Evolutionary conservation across 306 rosid species (phyloP), one percentile per base, ranked within the genome.

Genomic region (Vigna hirtella): DNA sequence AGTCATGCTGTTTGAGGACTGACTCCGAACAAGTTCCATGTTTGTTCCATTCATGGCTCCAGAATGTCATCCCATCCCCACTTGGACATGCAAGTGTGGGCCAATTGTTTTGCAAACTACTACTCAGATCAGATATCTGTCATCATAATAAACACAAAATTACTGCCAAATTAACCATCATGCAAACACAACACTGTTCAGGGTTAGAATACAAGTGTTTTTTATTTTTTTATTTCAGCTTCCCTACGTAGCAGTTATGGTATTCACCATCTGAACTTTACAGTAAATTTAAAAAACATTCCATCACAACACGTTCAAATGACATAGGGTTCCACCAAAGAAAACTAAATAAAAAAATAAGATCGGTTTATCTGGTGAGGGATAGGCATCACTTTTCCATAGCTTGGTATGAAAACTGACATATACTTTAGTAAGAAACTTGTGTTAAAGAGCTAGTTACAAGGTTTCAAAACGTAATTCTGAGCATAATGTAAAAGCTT

Each of bases 11-110:
- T 30, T 83, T 68, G 42, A 92, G 91, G 15, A 69, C 32, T 71
- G 93, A 90, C 68, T 90, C 93, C 0, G 93, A 90, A 81, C 97
- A 92, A 67, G 95, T 92, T 1, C 97, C 97, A 75, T 92, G 97
- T 76, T 92, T 92, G 5, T 85, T 86, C 95, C 97, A 92, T 73
- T 90, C 94, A 67, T 88, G 94, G 1, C 79, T 84, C 97, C 93
- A 90, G 79, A 92, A 90, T 7, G 48, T 1, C 12, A 77, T 45
- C 55, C 94, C 94, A 66, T 32, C n/a, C 74, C 85, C 68, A 58
- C 97, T 90, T 50, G 95, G 97, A 73, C 97, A 92, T 5, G 97
- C 87, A 4, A 92, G 74, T 18, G 94, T 90, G 8, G 95, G 91
- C 97, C 97, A 90, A 6, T 87, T 53, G 18, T 61, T 80, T 73